A percentile compares a stretch with the other conserved stretches of the same genome.
Conservation (phyloP, 495 filamentous ascomycete genomes). For the Tuber calosporum region DNA sequence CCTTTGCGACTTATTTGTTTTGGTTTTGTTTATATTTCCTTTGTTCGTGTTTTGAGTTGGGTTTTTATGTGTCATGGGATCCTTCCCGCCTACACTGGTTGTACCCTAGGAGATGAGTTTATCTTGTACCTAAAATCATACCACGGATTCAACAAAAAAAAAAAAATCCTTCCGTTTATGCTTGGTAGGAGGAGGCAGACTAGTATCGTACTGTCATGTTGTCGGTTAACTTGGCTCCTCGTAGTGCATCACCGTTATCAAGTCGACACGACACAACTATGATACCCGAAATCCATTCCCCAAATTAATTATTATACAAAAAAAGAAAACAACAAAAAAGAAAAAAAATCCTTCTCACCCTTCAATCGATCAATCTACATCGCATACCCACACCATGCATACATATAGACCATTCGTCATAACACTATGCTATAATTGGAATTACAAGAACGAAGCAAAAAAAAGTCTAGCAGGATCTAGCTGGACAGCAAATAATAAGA, state of each 20-base stretch:
- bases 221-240: too few species aligned
- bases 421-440: background rate
- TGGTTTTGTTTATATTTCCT: too few species aligned
- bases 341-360: background rate
- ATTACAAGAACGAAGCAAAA: background rate
- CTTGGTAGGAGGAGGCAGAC: too few species aligned
- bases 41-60: too few species aligned
- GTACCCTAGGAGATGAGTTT: too few species aligned
- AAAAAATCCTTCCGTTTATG: too few species aligned
- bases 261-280: background rate
- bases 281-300: background rate
- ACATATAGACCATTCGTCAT: conserved; percentile 2
- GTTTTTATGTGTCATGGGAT: too few species aligned
- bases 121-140: too few species aligned
- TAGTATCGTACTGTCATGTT: too few species aligned
- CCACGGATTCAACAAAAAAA: too few species aligned
- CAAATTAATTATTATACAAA: background rate
- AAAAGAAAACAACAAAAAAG: background rate
- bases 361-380: background rate
- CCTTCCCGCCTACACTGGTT: too few species aligned
- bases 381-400: background rate
- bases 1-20: too few species aligned
- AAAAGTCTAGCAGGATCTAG: background rate
- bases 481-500: background rate
- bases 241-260: background rate